Evolutionary conservation across 169 alveolate species (phyloP), one percentile per base, ranked within the genome.

Genomic region (Plasmodium chabaudi): DNA sequence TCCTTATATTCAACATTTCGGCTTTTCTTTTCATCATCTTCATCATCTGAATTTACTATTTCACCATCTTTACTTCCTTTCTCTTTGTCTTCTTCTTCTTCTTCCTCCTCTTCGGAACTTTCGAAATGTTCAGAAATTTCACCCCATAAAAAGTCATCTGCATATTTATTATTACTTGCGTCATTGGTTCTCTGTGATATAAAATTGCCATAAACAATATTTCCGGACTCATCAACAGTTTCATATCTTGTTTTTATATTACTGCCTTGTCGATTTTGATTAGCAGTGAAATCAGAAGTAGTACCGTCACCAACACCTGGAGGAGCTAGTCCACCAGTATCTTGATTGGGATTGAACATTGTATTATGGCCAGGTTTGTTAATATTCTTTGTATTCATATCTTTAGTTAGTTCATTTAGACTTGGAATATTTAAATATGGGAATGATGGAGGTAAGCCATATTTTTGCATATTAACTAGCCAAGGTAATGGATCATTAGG

Each of bases 391-490:
- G 82, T 73, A 95, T 21, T 88, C 90, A 69, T 96, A 92, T 17
- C 98, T 93, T 56, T 95, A 96, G 72, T 97, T 98, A 44, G 97
- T 87, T 34, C 97, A 98, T 49, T 98, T 12, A 98, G 97, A 1
- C 99, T 99, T 21, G 99, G 99, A 53, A 99, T 96, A 88, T 97
- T 96, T 69, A 99, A 93, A 84, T 97, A 96, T 13, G 99, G 99
- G 93, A 98, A 99, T 39, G 99, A 96, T 9, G 99, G 99, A 12
- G 99, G 99, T 39, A 99, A 99, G 5, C 99, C 99, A 93, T 96
- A 94, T 55, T 95, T 96, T 93, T 98, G 99, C 99, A 99, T 99
- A 93, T 97, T 99, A 74, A 95, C 90, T 17, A 99, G 93, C 99
- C 99, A 99, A 53, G 99, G 99, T 2, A 98, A 95, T 3, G 99